Base-by-base conservation (phyloP, 495 filamentous ascomycete genomes). In the Copromyces sp. region DNA sequence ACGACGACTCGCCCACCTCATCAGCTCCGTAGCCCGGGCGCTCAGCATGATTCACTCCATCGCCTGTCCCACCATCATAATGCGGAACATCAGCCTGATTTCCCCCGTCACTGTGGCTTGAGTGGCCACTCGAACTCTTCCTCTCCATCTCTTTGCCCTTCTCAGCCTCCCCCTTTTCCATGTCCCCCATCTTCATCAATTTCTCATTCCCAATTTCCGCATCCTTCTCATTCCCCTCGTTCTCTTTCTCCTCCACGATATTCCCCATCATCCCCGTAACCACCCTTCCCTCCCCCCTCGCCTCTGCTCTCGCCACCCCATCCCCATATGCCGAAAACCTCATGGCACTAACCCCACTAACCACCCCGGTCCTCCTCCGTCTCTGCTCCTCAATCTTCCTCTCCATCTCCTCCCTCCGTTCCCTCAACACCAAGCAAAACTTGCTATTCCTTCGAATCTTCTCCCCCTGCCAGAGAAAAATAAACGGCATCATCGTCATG, bases 381-480 rank as follows among this genome's bases (percentile, higher is more conserved):
- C 77, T 70, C 72, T 81, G 78, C 45, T 78, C 75, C 68, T 81
- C 78, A 17, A 77, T 76, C 72, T 71, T 74, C 38, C 73, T 72
- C 40, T 76, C 77, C 79, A 84, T 81, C 72, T 83, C 82, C 42
- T 78, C 75, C 68, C 79, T 82, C 39, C 79, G 70, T 73, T 83
- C 72, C 45, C 77, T 71, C 1, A 84, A 73, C 3, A 79, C 79
- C 32, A 79, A 77, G 44, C 83, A 84, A 53, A 84, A 84, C 39
- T 74, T 77, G 4, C 76, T 79, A 9, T 75, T 72, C 35, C 75
- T 74, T 29, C 83, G 76, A 68, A 84, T 81, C 39, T 69, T 75
- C 59, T 80, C 77, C 29, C 83, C 83, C 73, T 83, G 79, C 81
- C 80, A 82, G 29, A 84, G 74, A 68, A 84, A 84, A 29, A 83